Evolutionary conservation across 2,329 filamentous ascomycete genomes (phyloP), one percentile per base, ranked within the genome.

Genomic region (Pseudogymnoascus sp.): DNA sequence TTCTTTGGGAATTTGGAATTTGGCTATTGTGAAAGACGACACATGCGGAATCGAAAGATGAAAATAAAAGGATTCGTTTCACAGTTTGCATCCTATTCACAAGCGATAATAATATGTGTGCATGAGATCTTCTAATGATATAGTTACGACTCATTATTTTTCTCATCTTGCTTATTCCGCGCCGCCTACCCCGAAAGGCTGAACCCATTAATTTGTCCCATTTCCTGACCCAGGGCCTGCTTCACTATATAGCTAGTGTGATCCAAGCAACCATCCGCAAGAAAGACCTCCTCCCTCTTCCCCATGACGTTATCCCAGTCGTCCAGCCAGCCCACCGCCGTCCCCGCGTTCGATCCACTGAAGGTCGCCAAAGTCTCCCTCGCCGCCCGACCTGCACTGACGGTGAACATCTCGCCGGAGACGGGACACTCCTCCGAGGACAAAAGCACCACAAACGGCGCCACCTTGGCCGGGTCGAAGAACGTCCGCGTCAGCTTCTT

Each of bases 251-350:
- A 69, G 2, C 53, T 44, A 6, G 68, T 66, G 21, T 64, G 64
- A 35, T 67, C 68, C 11, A 69, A 26, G 1, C 66, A 68, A 62
- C 63, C 64, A 15, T 62, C 65, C 9, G 68, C 66, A 10, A 69
- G 59, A 64, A 64, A 69, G 5, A 67, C 15, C 38, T 69, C 65
- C 15, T 65, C 62, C 31, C 19, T 53, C 1, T 59, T 61, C 1
- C 68, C 67, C 42, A 67, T 62, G 3, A 69, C 67, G 35, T 64
- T 60, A 6, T 59, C 63, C 35, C 59, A 69, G 33, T 69, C 63
- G 6, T 56, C 59, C 29, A 69, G 9, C 17, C 62, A 69, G 29
- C 0, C 66, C 67, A 15, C 68, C 66, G 60, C 62, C 1, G 26
- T 61, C 62, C 66, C 68, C 6, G 38, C 19, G 1, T 59, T 53